Conservation (phyloP, 2,329 filamentous ascomycete species). For the Elsinoe ampelina region DNA sequence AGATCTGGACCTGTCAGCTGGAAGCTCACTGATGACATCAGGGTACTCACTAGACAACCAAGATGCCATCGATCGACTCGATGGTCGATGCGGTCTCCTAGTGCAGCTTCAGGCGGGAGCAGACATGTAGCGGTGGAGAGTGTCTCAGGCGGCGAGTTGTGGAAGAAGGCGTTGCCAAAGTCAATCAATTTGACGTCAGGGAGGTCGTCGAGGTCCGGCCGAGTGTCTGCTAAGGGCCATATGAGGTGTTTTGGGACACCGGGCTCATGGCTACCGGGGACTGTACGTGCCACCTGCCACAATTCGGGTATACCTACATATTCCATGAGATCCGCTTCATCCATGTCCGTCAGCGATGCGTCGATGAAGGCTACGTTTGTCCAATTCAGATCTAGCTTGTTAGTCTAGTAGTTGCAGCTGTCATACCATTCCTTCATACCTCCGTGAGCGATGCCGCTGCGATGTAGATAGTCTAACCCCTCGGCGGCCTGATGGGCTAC, state of each 20-base stretch:
- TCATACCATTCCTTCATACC: neutral
- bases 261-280: neutral
- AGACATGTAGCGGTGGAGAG: constrained; percentile 14
- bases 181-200: constrained; percentile 18
- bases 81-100: constrained; percentile 21
- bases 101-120: constrained; percentile 23
- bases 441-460: constrained; percentile 14
- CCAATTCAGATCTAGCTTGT: neutral
- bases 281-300: neutral
- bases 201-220: neutral
- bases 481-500: constrained; percentile 17
- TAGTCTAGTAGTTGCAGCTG: neutral
- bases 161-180: constrained; percentile 17
- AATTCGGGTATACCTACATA: neutral
- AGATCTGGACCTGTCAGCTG: constrained; percentile 5
- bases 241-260: neutral
- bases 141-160: neutral
- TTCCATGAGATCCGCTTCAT: neutral
- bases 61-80: constrained; percentile 25
- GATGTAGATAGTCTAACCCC: constrained; percentile 18
- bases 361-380: neutral
- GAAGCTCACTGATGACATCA: neutral
- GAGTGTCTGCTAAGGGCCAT: neutral
- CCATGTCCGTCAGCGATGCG: neutral
- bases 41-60: constrained; percentile 14